Conservation (phyloP, 169 alveolate genomes). For the Prorocentrum cordatum region DNA sequence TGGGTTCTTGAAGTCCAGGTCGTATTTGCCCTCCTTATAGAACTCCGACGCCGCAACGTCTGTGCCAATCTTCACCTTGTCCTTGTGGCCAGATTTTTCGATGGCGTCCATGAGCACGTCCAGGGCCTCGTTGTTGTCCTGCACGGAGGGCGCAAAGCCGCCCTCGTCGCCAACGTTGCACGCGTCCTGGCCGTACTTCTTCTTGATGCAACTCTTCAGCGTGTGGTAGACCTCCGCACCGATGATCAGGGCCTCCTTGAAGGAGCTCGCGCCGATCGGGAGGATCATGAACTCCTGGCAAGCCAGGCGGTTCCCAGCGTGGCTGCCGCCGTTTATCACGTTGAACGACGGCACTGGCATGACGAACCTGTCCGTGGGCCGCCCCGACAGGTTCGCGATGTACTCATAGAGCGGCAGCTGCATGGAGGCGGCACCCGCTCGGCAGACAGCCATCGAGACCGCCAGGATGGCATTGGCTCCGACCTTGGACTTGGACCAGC, state of each 20-base stretch:
- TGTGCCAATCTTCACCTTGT: conserved; percentile 86
- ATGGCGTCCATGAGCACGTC: conserved; percentile 93
- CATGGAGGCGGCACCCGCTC: conserved; percentile 99
- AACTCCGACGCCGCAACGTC: conserved; percentile 99
- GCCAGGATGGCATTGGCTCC: conserved; percentile 93
- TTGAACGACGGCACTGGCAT: conserved; percentile 94
- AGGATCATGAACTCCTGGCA: conserved; percentile 94
- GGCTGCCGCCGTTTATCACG: conserved; percentile 96
- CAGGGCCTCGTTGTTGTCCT: conserved; percentile 92
- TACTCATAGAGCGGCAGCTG: conserved; percentile 92
- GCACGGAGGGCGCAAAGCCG: conserved; percentile 97
- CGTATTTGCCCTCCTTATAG: conserved; percentile 84
- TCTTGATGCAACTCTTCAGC: conserved; percentile 87
- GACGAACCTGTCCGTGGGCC: conserved; percentile 70
- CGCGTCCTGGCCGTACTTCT: conserved; percentile 96
- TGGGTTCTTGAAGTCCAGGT: conserved; percentile 90
- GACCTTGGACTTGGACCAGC: conserved; percentile 92
- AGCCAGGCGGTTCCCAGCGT: conserved; percentile 89
- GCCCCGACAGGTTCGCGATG: conserved; percentile 91
- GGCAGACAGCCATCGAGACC: conserved; percentile 96
- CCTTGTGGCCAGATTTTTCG: conserved; percentile 92
- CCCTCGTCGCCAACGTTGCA: conserved; percentile 99
- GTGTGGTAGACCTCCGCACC: conserved; percentile 88
- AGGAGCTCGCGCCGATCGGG: conserved; percentile 94
- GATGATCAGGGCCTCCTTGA: conserved; percentile 91